Evolutionary conservation across 2,329 filamentous ascomycete species (phyloP), one percentile per base, ranked within the genome.

Genomic region (Xylariaceae sp.): DNA sequence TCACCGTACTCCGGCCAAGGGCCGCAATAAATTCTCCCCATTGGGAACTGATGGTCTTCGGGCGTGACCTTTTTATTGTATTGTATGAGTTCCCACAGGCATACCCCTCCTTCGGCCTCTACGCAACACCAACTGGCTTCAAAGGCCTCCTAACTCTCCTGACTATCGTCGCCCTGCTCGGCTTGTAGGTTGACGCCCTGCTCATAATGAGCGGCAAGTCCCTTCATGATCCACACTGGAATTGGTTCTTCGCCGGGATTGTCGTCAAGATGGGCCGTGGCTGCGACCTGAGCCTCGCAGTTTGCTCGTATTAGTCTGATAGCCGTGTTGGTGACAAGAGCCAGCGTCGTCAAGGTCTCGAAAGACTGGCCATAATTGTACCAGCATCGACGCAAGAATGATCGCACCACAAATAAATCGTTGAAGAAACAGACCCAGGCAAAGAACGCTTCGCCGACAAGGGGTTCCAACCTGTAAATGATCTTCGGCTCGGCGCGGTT

Each of bases 341-440:
- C n/a, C 2, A 1, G n/a, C 2, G 53, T 55, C 6, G 39, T 50
- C 11, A 62, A 18, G 10, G 45, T 55, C 17, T 51, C 37, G 1
- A 45, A n/a, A 10, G 50, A 44, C 4, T 61, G 50, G 7, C 9
- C 7, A 17, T 58, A 58, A 13, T 5, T 3, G 3, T 39, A 11
- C 58, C 58, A 61, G 5, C 9, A 23, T 1, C 0, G 1, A 4
- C 10, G 51, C 42, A 61, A 30, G 30, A 52, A 56, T 10, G 11
- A 1, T 48, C 58, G 53, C 10, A 62, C 39, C 15, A 13, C n/a
- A 30, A 30, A n/a, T 11, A 62, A 5, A 35, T 61, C 56, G 47
- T 58, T 45, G n/a, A 62, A 62, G 11, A 61, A 62, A 34, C 23
- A 58, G 9, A 52, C 50, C 61, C 58, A 62, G 11, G 58, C 61